Percentiles rank a stretch among this genome's conserved stretches.
Conservation (phyloP, 495 filamentous ascomycete genomes). For the Trichoderma parareesei region DNA sequence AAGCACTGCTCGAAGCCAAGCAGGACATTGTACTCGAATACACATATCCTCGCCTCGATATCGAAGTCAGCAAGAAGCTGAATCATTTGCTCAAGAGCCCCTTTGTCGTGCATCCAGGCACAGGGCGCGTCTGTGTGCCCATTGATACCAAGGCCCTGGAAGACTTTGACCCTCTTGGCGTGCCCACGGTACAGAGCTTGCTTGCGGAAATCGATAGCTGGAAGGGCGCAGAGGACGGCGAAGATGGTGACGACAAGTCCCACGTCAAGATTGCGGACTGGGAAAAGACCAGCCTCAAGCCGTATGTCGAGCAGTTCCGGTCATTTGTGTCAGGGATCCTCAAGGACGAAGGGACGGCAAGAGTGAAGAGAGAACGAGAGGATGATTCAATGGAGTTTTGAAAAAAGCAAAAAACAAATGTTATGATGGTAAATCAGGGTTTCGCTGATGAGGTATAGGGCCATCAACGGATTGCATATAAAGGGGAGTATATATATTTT, state of each 20-base stretch:
- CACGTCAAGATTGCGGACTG: constrained; percentile 60
- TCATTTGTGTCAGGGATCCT: constrained; percentile 68
- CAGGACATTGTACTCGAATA: constrained; percentile 94
- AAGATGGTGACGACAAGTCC: constrained; percentile 26
- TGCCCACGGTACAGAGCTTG: constrained; percentile 78
- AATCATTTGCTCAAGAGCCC: constrained; percentile 96
- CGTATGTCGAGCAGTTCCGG: constrained; percentile 85
- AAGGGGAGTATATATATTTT: background rate
- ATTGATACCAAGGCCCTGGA: constrained; percentile 66
- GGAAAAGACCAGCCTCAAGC: constrained; percentile 92
- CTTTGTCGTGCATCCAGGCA: constrained; percentile 93
- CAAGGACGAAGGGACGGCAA: constrained; percentile 69
- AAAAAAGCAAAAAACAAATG: too few species aligned
- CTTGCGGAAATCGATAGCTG: constrained; percentile 76
- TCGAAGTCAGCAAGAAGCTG: constrained; percentile 91
- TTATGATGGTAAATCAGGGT: background rate
- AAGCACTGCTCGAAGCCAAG: constrained; percentile 73
- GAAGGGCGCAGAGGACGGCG: constrained; percentile 23
- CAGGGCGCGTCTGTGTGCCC: constrained; percentile 88
- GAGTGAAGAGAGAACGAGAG: constrained; percentile 61
- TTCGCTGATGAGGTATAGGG: background rate
- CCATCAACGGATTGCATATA: background rate
- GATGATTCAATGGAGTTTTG: constrained; percentile 54
- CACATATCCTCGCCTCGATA: constrained; percentile 95
- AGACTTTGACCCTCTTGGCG: constrained; percentile 75